Evolutionary conservation across 495 filamentous ascomycete genomes (phyloP), one percentile per base, ranked within the genome.

Genomic region (Talaromyces borbonicus): DNA sequence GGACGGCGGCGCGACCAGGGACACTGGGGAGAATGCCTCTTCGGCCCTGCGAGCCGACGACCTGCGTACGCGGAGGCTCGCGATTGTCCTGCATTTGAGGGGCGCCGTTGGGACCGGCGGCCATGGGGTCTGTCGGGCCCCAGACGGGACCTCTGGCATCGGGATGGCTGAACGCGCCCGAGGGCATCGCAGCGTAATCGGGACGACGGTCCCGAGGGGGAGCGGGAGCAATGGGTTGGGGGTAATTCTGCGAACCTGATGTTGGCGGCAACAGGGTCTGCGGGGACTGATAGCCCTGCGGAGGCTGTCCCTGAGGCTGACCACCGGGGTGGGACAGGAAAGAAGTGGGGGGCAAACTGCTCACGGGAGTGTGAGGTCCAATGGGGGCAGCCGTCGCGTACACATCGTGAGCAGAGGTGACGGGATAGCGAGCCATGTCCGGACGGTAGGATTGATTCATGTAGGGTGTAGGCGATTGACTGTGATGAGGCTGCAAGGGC

Each of bases 41-140:
- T 19, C 89, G 79, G 25, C 89, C 89, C 67, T 95, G 89, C 35
- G 87, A 90, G 8, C 89, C 89, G 27, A 95, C 89, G 24, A 95
- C 89, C 63, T 94, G 89, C 3, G 84, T 87, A 2, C 87, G 86
- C 51, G 80, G 78, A 24, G 68, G 62, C 46, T 81, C 75, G 54
- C 68, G 67, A 12, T 46, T 46, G 14, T 60, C 51, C 36, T 53
- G 65, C 44, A 69, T 66, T 1, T 63, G 59, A 15, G 63, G 59
- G 22, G 51, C 52, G 43, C 68, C 68, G 35, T 71, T 71, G 16
- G 58, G n/a, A n/a, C n/a, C 59, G 42, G 57, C 62, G 14, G 65
- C 60, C 46, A 67, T 59, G 2, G 50, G 52, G 9, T 69, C 68
- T 7, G 57, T 56, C 23, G 54, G 56, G 58, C 67, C 65, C 44